Evolutionary conservation across 306 rosid species (phyloP).

Genomic region (Heteromeles arbutifolia): DNA sequence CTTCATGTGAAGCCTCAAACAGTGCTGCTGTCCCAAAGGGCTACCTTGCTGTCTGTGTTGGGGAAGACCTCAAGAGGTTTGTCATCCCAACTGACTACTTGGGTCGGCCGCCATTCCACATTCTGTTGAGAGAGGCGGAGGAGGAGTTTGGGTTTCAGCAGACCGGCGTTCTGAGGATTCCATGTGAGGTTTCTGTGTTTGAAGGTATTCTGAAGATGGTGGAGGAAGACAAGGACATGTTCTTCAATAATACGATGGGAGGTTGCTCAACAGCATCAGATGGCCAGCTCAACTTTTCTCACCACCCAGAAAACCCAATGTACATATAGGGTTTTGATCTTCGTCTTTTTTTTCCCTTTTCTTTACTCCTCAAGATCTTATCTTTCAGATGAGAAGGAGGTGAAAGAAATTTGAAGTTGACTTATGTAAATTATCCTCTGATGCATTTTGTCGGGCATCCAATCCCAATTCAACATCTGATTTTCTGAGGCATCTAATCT

Average conservation of each 20-base stretch:
- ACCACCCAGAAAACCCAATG: conserved; percentile 72
- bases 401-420: background rate
- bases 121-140: conserved; percentile 75
- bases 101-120: conserved; percentile 58
- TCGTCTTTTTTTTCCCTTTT: background rate
- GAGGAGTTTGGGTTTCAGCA: conserved; percentile 93
- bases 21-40: conserved; percentile 66
- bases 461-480: background rate
- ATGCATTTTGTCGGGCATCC: conserved; percentile 15
- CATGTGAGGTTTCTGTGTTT: conserved; percentile 69
- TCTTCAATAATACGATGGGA: conserved; percentile 32
- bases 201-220: conserved; percentile 64
- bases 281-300: conserved; percentile 41
- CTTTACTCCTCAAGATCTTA: background rate
- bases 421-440: background rate
- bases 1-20: conserved; percentile 22
- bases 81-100: conserved; percentile 70
- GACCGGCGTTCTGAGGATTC: conserved; percentile 75
- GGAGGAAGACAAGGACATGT: conserved; percentile 38
- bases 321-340: conserved; percentile 49
- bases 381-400: conserved; percentile 22
- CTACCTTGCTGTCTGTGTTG: conserved; percentile 76
- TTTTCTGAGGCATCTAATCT: background rate
- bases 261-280: conserved; percentile 39
- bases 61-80: conserved; percentile 61